phyloP scores from a whole-genome alignment of 176 grass and related monocot species.

The Olyra latifolia region DNA sequence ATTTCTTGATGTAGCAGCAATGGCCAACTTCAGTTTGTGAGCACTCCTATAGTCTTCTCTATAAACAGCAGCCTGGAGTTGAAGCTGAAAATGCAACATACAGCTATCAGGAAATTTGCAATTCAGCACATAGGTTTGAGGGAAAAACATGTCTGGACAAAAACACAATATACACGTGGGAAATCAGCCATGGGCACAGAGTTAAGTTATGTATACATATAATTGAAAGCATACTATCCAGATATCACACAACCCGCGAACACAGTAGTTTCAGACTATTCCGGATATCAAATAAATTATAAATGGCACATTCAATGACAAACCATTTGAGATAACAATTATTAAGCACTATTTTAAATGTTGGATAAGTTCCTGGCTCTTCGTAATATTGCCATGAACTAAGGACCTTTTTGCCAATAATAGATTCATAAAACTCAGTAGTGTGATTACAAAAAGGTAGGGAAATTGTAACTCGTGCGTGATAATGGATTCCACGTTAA shows the following conservation, averaged over 20 bases:
- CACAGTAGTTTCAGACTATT: constrained; percentile 22
- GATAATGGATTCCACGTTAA: background rate
- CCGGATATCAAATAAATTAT: background rate
- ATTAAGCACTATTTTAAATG: background rate
- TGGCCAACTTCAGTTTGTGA: constrained; percentile 77
- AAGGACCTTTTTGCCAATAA: background rate
- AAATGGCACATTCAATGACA: background rate
- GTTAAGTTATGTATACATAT: background rate
- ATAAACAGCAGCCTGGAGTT: constrained; percentile 66
- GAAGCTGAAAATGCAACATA: constrained; percentile 63
- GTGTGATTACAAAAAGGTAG: background rate
- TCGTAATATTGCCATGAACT: constrained; percentile 2
- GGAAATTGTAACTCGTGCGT: background rate
- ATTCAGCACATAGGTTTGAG: background rate
- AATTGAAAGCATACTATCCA: background rate
- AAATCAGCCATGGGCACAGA: background rate
- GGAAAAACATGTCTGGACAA: background rate
- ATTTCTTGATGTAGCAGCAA: constrained; percentile 58
- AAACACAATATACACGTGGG: background rate
- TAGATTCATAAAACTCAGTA: background rate
- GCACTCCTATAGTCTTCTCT: constrained; percentile 83
- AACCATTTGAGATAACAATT: background rate
- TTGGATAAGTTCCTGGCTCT: background rate
- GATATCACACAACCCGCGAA: background rate
- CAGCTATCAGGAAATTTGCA: constrained; percentile 32